Evolutionary conservation across 2,329 filamentous ascomycete genomes (phyloP), one percentile per base, ranked within the genome.

Genomic region (Apiospora koreana): DNA sequence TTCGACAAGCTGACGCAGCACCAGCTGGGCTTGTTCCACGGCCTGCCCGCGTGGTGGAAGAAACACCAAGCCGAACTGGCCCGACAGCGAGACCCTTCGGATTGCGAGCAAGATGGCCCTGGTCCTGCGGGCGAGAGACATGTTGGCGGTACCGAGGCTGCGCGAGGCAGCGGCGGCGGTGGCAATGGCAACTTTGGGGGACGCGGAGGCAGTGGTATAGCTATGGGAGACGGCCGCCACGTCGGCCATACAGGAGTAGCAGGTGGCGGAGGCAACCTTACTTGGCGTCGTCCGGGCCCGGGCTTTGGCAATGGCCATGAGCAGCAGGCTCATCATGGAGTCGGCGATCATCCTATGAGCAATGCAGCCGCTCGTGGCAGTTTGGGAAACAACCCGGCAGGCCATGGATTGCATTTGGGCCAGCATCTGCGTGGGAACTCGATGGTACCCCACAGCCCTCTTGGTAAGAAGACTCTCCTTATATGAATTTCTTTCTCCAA

Each of bases 21-120:
- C 58, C 84, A 86, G 8, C 85, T 97, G 2, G 95, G 95, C 0
- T 87, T 97, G 1, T 90, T 89, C 73, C 86, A 90, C 72, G 89
- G 89, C 0, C 81, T 88, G n/a, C 89, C 89, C 0, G 77, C 80
- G 21, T 91, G 89, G 89, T 91, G 85, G 84, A 87, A 84, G 79
- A 87, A 86, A 77, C 80, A 83, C 42, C 85, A 87, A 75, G 81
- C 80, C n/a, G 85, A 87, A 72, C 74, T 84, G 67, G 75, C 76
- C 23, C 74, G 78, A 21, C 77, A 78, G 72, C 79, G 82, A 46
- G 68, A 69, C 35, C 35, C 69, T 48, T 68, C 54, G 6, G 46
- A 35, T 25, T 25, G 28, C 45, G 25, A 67, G 7, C 65, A 67
- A 41, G 66, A 48, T 25, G 68, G 54, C 5, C 10, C 18, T n/a